Base-by-base conservation (phyloP, 2,329 filamentous ascomycete genomes). In the Alternaria ethzedia region DNA sequence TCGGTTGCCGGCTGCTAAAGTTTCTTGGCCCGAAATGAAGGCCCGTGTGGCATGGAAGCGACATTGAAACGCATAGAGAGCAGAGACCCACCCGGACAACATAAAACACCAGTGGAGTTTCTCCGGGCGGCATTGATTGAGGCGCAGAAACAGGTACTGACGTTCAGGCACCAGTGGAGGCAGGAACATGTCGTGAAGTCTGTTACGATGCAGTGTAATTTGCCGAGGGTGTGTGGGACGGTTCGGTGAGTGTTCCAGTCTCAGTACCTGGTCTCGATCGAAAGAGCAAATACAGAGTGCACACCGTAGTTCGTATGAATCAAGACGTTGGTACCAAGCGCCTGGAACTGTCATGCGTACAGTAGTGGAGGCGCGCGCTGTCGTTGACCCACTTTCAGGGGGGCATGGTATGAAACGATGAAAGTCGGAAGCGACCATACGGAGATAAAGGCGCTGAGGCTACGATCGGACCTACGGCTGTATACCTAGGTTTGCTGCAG, bases 361-460 rank as follows among this genome's bases (percentile, higher is more conserved):
- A 26, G 17, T 21, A 44, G 57, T 56, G 57, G 57, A 60, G 50
- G 28, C 43, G 57, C 57, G 57, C 57, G 57, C 57, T 55, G 44
- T 55, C 21, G 17, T 44, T 36, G 59, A 50, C 54, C 54, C 59
- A 57, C 59, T 25, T 15, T 28, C 13, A 30, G 17, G 54, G 30
- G 45, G 25, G 32, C n/a, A 17, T 41, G 9, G 36, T 2, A 23
- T 61, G 59, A 61, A 61, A 61, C 59, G 20, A 51, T 61, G 23
- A 36, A 41, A 51, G 59, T 57, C 45, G n/a, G 52, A 57, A 61
- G 52, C 54, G 26, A 52, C 50, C 54, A 32, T 30, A 60, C 30
- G 43, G 41, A 47, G 32, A 47, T 21, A 32, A 32, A 11, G 20
- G 25, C 44, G 57, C 46, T 25, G 26, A 41, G 10, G 36, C 32